Base-by-base conservation (phyloP, 2,329 filamentous ascomycete species). In the Botrytis cinerea region DNA sequence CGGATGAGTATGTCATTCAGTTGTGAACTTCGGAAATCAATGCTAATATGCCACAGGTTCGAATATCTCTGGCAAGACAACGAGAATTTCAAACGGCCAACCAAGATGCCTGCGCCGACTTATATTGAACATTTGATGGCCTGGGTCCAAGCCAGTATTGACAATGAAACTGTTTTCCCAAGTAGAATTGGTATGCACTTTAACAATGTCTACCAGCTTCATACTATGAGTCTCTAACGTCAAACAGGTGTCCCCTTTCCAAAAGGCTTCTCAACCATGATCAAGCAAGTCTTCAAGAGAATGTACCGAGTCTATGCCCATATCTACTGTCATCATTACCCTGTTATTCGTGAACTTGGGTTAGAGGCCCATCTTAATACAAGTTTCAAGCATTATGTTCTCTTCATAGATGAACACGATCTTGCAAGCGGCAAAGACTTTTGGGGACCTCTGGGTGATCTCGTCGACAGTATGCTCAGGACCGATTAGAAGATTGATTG, bases 301-400 rank as follows among this genome's bases (percentile, higher is more conserved):
- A 92, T 99, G 85, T 99, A 98, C 85, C 92, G 96, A 78, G 95
- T 99, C 75, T 99, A 99, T 83, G 96, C 96, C 61, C 96, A 99
- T 85, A 97, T 99, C 79, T 99, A 99, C 89, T 99, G 97, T 86
- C 96, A 99, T 84, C 96, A 99, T 85, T 99, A 99, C 84, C 95
- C 95, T 51, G 95, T 99, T 77, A 92, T 99, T 78, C 92, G 97
- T 74, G 94, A 98, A 82, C 89, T 99, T 57, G 96, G 96, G 35
- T 88, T 99, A 74, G 96, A 99, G 84, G 95, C 97, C 62, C 96
- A 99, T 83, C 89, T 99, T 77, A 99, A 99, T 84, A 99, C 96
- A 22, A 97, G 94, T 84, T 99, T 99, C 90, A 99, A 99, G 88
- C 96, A 99, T 84, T 99, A 98, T 81, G 96, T 99, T 75, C 88